These are phyloP conservation scores for Leccinum olivaceopallidum DNA, from an alignment of 768 basidiomycete genomes.

Conservation along the genomic window DNA sequence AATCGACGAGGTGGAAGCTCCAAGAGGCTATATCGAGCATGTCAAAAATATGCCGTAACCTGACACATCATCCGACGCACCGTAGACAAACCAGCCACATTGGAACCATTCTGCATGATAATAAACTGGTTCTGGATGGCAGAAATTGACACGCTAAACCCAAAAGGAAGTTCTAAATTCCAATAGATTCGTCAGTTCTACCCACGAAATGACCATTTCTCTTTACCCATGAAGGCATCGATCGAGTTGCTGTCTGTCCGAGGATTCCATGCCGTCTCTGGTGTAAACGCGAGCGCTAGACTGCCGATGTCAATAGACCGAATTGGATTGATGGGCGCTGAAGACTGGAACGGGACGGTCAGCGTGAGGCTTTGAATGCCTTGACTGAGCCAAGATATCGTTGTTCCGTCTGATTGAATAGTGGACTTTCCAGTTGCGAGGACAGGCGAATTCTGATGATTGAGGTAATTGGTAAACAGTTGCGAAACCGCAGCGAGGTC, in stretches of 20 bases:
- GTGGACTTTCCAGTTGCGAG: slow-evolving; percentile 62
- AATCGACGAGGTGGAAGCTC: slow-evolving; percentile 64
- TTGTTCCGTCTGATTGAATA: slow-evolving; percentile 52
- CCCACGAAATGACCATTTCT: neutral
- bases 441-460: slow-evolving; percentile 58
- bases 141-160: slow-evolving; percentile 57
- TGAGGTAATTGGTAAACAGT: slow-evolving; percentile 72
- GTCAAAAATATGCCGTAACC: neutral
- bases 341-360: slow-evolving; percentile 59
- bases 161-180: slow-evolving; percentile 65
- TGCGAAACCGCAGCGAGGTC: slow-evolving; percentile 53
- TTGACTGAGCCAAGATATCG: slow-evolving; percentile 65
- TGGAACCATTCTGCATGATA: slow-evolving; percentile 51
- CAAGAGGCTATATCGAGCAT: slow-evolving; percentile 46
- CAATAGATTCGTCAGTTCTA: slow-evolving; percentile 4
- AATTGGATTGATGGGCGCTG: slow-evolving; percentile 59
- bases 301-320: slow-evolving; percentile 61
- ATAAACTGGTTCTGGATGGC: slow-evolving; percentile 67
- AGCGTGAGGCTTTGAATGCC: slow-evolving; percentile 60
- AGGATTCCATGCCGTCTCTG: slow-evolving; percentile 57
- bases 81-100: slow-evolving; percentile 60
- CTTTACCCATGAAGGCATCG: slow-evolving; percentile 54
- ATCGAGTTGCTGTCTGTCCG: slow-evolving; percentile 58
- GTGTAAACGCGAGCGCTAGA: slow-evolving; percentile 56
- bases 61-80: slow-evolving; percentile 31